Base-by-base conservation (phyloP, 2,329 filamentous ascomycete genomes). In the Akanthomyces dipterigenus region DNA sequence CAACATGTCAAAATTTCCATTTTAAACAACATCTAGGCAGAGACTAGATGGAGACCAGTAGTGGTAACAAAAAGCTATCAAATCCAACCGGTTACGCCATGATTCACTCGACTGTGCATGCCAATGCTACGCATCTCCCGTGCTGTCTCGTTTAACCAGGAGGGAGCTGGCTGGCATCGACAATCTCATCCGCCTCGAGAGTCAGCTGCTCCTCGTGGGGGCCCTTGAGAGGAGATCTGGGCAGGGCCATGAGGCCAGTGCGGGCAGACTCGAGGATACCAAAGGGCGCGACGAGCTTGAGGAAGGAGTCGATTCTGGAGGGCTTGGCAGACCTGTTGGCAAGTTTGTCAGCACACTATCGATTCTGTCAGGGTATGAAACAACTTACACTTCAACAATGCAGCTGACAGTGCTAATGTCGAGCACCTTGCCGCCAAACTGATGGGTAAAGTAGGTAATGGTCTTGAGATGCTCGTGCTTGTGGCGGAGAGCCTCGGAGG, bases 351-450 rank as follows among this genome's bases (percentile, higher is more conserved):
- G 31, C 31, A 34, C 8, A 11, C 11, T 34, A 11, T 34, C 31
- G 31, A 34, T 7, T 9, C 8, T 9, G 3, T 34, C 8, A 3
- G 5, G n/a, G 18, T 22, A 34, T 34, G 8, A 34, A 8, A 34
- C 31, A 16, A 84, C 89, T 83, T 84, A 93, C 90, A 99, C 77
- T 77, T 99, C 95, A 63, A 99, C 93, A 75, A 98, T 98, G 78
- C 95, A 98, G 79, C 96, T 98, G 77, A 91, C 97, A 58, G 91
- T 97, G 81, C 92, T 96, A 70, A 99, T 98, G 76, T 99, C 95
- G 69, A 99, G 77, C 28, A 99, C 90, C 80, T 99, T 99, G 66
- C 95, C 95, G 62, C 93, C 93, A 70, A 99, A 99, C 72, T 99
- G 95, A 78, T 99, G 95, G 20, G 93, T 88, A 72, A 99, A 87